phyloP scores from a whole-genome alignment of 805 yeast species.

The Cyberlindnera euphorbiae region DNA sequence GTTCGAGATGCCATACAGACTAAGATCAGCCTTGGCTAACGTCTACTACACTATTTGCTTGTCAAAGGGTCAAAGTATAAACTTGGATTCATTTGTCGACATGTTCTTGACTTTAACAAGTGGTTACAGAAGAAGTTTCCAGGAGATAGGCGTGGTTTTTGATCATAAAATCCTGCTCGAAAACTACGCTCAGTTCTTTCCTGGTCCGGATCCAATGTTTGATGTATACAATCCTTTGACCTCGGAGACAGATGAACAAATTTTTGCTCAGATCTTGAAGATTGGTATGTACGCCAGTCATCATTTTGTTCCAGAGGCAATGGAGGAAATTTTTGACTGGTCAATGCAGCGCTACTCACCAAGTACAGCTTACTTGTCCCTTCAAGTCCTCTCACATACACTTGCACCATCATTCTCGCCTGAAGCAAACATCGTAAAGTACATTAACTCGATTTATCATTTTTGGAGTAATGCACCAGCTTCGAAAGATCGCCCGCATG shows the following conservation, averaged over 20 bases:
- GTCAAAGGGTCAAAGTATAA: conserved; percentile 65
- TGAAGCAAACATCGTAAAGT: conserved; percentile 43
- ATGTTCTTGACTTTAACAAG: conserved; percentile 55
- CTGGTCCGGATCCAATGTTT: conserved; percentile 44
- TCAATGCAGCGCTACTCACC: conserved; percentile 49
- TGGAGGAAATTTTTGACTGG: conserved; percentile 47
- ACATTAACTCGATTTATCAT: conserved; percentile 63
- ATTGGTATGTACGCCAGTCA: conserved; percentile 50
- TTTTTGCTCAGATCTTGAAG: conserved; percentile 43
- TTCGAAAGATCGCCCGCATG: conserved; percentile 39
- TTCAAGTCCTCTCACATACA: conserved; percentile 48
- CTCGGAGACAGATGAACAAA: conserved; percentile 38
- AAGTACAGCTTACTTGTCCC: conserved; percentile 45
- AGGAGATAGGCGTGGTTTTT: conserved; percentile 27
- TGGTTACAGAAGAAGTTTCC: conserved; percentile 28
- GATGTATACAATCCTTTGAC: conserved; percentile 32
- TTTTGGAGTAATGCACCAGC: conserved; percentile 59
- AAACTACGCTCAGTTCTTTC: conserved; percentile 33
- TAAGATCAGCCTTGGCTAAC: conserved; percentile 56
- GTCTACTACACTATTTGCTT: conserved; percentile 71
- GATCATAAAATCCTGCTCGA: conserved; percentile 33
- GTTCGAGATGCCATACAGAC: conserved; percentile 66
- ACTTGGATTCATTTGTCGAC: conserved; percentile 54
- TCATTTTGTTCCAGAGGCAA: conserved; percentile 44
- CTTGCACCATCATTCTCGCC: conserved; percentile 41